phyloP scores from a whole-genome alignment of 2,329 filamentous ascomycete species.

The Alternaria rosae region DNA sequence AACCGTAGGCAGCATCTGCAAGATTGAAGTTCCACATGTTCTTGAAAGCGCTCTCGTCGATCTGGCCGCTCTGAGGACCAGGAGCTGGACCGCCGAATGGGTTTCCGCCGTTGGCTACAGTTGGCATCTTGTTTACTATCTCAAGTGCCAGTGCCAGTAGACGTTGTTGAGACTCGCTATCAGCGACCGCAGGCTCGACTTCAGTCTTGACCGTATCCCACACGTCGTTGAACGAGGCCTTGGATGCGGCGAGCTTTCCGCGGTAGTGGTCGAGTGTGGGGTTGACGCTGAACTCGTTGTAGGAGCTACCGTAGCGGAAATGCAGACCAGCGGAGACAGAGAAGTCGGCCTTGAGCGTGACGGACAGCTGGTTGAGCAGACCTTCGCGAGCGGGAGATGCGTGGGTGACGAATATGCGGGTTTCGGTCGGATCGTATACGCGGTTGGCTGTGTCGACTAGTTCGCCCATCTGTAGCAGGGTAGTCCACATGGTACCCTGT shows the following conservation, averaged over 20 bases:
- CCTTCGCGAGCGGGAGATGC: slow-evolving; percentile 96
- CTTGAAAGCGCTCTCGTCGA: slow-evolving; percentile 99
- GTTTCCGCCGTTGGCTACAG: slow-evolving; percentile 91
- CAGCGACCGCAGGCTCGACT: slow-evolving; percentile 90
- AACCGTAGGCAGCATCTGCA: slow-evolving; percentile 96
- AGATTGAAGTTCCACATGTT: slow-evolving; percentile 99
- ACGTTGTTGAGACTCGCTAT: slow-evolving; percentile 93
- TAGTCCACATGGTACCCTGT: slow-evolving; percentile 99
- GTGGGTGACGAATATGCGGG: slow-evolving; percentile 94
- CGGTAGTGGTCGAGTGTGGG: slow-evolving; percentile 98
- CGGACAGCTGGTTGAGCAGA: slow-evolving; percentile 95
- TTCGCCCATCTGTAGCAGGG: slow-evolving; percentile 96
- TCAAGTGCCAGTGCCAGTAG: slow-evolving; percentile 89
- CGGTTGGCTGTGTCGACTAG: slow-evolving; percentile 97
- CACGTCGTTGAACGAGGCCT: slow-evolving; percentile 98
- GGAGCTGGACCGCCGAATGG: slow-evolving; percentile 89
- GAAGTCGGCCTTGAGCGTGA: slow-evolving; percentile 97
- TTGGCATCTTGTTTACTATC: slow-evolving; percentile 98
- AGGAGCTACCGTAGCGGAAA: slow-evolving; percentile 98
- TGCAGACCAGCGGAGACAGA: slow-evolving; percentile 97
- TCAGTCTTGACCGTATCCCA: slow-evolving; percentile 99
- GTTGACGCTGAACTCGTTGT: slow-evolving; percentile 99
- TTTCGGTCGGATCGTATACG: slow-evolving; percentile 98
- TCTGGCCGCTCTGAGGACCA: slow-evolving; percentile 79
- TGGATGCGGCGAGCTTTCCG: slow-evolving; percentile 95